These are phyloP conservation scores for Linum tenue DNA, from an alignment of 345 rosid species.

Conservation along the genomic window DNA sequence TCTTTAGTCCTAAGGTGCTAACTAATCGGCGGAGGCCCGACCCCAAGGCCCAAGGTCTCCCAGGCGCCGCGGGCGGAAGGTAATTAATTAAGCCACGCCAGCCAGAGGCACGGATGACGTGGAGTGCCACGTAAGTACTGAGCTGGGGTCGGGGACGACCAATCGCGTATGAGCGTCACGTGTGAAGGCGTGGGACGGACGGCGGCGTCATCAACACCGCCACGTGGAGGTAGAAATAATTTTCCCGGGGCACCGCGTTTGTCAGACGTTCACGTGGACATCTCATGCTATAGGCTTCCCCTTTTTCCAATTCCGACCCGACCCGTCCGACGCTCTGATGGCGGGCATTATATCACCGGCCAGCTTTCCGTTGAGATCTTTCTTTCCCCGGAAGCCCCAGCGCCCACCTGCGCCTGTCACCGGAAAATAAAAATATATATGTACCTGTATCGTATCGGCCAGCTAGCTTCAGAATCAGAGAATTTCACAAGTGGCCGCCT, in stretches of 20 bases:
- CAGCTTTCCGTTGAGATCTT: background rate
- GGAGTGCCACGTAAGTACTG: slow-evolving; percentile 18
- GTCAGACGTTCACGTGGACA: slow-evolving; percentile 34
- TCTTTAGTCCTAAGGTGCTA: too few species aligned
- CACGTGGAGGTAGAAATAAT: background rate
- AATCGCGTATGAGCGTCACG: slow-evolving; percentile 25
- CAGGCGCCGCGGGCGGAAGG: too few species aligned
- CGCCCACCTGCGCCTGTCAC: too few species aligned
- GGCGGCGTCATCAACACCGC: slow-evolving; percentile 12
- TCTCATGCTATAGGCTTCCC: slow-evolving; percentile 9
- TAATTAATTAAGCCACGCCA: too few species aligned
- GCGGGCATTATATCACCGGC: too few species aligned
- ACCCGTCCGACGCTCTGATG: background rate
- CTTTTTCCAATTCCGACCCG: background rate
- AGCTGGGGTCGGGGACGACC: slow-evolving; percentile 4
- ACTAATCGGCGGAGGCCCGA: too few species aligned
- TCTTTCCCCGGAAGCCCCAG: background rate
- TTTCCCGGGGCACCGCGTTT: slow-evolving; percentile 10
- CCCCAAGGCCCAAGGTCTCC: too few species aligned
- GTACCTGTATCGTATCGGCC: too few species aligned
- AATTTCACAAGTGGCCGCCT: slow-evolving; percentile 3
- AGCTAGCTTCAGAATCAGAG: background rate
- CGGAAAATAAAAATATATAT: too few species aligned
- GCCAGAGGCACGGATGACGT: background rate
- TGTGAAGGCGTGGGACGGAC: slow-evolving; percentile 17